These are phyloP conservation scores for Coniochaeta sp. DNA, from an alignment of 2,329 filamentous ascomycete genomes.

Conservation along the genomic window DNA sequence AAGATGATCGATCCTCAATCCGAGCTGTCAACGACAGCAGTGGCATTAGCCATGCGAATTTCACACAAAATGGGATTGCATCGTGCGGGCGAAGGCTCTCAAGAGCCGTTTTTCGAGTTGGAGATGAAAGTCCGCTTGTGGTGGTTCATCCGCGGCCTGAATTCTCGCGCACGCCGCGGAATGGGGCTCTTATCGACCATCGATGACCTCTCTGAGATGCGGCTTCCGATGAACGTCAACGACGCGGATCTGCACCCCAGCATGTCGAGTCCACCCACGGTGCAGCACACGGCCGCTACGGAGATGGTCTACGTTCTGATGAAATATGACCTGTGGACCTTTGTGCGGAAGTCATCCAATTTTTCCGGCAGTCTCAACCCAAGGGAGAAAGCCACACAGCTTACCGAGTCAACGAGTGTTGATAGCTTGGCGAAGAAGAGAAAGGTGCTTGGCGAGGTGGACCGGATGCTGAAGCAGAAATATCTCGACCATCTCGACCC, in stretches of 20 bases:
- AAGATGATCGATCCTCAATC: neutral
- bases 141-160: conserved; percentile 48
- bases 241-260: conserved; percentile 43
- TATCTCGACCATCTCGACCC: conserved; percentile 15
- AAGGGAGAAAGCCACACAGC: conserved; percentile 7
- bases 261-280: conserved; percentile 36
- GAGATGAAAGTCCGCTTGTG: conserved; percentile 46
- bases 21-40: neutral
- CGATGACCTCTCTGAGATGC: conserved; percentile 26
- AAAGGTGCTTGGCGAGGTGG: conserved; percentile 18
- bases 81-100: conserved; percentile 33
- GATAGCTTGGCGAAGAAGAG: conserved; percentile 9
- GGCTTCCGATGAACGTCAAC: conserved; percentile 50
- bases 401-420: conserved; percentile 10
- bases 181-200: conserved; percentile 27
- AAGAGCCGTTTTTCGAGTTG: conserved; percentile 41
- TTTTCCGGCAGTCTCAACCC: neutral
- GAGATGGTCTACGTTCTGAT: conserved; percentile 40
- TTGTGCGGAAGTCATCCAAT: conserved; percentile 15
- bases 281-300: conserved; percentile 43
- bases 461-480: conserved; percentile 15
- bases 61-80: conserved; percentile 28
- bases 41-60: conserved; percentile 12
- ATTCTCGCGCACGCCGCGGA: conserved; percentile 35
- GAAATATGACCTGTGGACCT: conserved; percentile 21